Conservation (phyloP, 1,284 basidiomycete species). For the Xerocomus nothofagi region DNA sequence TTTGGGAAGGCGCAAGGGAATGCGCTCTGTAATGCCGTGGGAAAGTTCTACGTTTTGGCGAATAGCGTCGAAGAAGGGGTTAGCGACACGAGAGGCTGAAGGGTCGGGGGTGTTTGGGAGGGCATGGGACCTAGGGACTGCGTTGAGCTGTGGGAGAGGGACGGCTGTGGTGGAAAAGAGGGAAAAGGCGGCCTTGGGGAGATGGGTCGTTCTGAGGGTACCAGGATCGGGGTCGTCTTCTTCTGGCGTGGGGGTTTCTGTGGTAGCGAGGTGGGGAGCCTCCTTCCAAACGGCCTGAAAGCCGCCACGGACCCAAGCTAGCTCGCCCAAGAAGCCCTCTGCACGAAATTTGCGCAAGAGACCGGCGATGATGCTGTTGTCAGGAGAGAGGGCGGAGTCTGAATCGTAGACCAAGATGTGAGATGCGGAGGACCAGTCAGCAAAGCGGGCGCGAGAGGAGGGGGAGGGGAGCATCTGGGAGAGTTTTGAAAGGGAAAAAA, state of each 20-base stretch:
- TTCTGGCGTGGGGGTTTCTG: slow-evolving; percentile 45
- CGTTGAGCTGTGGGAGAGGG: slow-evolving; percentile 8
- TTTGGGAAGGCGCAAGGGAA: slow-evolving; percentile 71
- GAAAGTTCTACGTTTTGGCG: slow-evolving; percentile 92
- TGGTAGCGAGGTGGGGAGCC: slow-evolving; percentile 51
- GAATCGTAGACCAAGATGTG: slow-evolving; percentile 82
- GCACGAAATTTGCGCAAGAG: slow-evolving; percentile 83
- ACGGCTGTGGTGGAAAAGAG: slow-evolving; percentile 49
- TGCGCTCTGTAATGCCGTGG: slow-evolving; percentile 81
- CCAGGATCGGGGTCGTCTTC: slow-evolving; percentile 47
- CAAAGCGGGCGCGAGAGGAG: slow-evolving; percentile 59
- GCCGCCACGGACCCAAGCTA: slow-evolving; percentile 81
- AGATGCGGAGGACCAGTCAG: slow-evolving; percentile 53
- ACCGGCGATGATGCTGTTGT: slow-evolving; percentile 72
- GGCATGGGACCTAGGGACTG: slow-evolving; percentile 16
- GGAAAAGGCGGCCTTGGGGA: slow-evolving; percentile 67
- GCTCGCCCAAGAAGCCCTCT: slow-evolving; percentile 63
- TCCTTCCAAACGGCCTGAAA: slow-evolving; percentile 70
- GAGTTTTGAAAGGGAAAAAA: slow-evolving; percentile 76
- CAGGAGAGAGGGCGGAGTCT: slow-evolving; percentile 61
- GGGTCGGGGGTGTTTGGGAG: slow-evolving; percentile 25
- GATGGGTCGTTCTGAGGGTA: slow-evolving; percentile 56
- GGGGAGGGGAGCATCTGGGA: slow-evolving; percentile 70
- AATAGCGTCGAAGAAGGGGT: slow-evolving; percentile 94
- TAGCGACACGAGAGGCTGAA: slow-evolving; percentile 37